Percentiles rank a stretch among this genome's conserved stretches.
Conservation (phyloP, 2,329 filamentous ascomycete genomes). For the Ceratocystis alfenasii region DNA sequence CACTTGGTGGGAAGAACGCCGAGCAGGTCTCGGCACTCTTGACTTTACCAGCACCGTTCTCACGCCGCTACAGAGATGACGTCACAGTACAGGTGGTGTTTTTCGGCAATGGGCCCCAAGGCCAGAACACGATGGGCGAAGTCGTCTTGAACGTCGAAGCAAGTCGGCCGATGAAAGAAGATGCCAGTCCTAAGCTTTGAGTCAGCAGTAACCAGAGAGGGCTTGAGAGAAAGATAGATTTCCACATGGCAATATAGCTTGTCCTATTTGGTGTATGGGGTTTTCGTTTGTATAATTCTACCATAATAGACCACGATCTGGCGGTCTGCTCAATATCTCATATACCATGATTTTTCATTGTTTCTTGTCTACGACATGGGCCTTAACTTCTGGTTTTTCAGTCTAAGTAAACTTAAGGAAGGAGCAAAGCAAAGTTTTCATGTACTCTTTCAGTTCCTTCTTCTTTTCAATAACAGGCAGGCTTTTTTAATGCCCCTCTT, state of each 20-base stretch:
- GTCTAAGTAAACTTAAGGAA: neutral
- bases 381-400: neutral
- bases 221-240: neutral
- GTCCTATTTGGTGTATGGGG: neutral
- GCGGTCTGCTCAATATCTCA: neutral
- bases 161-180: conserved; percentile 35
- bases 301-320: neutral
- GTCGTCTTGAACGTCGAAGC: conserved; percentile 80
- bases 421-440: neutral
- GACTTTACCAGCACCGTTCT: conserved; percentile 83
- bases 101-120: conserved; percentile 62
- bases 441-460: neutral
- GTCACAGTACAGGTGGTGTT: conserved; percentile 97
- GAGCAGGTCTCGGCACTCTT: conserved; percentile 89
- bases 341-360: neutral
- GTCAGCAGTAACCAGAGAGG: neutral
- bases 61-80: conserved; percentile 84
- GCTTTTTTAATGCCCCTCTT: neutral
- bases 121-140: conserved; percentile 52
- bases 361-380: neutral
- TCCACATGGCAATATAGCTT: neutral
- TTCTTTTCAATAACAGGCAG: neutral
- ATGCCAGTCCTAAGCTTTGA: conserved; percentile 34
- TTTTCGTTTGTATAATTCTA: neutral
- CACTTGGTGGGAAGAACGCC: conserved; percentile 80